Percentiles rank a stretch among this genome's conserved stretches.
Evolutionary conservation across 1,139 yeast species (phyloP).

Genomic region (Pneumocystis carinii): DNA sequence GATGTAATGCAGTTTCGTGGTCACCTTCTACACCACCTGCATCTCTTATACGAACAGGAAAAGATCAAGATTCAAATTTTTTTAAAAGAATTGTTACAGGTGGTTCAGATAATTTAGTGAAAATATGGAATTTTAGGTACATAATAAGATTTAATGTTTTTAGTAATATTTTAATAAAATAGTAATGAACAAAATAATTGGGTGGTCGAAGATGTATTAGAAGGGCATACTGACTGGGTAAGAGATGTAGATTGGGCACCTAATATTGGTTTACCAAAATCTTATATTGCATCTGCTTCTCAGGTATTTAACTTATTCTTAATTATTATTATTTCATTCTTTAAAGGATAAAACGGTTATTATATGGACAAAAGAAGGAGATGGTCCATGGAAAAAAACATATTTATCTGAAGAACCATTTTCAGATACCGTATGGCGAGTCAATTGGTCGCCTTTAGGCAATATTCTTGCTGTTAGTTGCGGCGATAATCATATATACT

Average conservation of each 20-base stretch:
- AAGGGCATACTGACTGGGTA: slow-evolving; percentile 96
- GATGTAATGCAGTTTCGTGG: slow-evolving; percentile 92
- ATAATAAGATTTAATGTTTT: not conserved
- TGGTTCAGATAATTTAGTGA: slow-evolving; percentile 87
- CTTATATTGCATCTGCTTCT: slow-evolving; percentile 94
- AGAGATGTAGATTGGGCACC: slow-evolving; percentile 99
- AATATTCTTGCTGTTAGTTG: slow-evolving; percentile 90
- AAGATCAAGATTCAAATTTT: slow-evolving; percentile 27
- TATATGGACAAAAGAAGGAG: slow-evolving; percentile 67
- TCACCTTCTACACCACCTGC: slow-evolving; percentile 50
- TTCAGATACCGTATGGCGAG: slow-evolving; percentile 97
- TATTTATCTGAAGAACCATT: slow-evolving; percentile 62
- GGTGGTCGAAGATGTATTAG: slow-evolving; percentile 57
- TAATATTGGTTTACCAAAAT: slow-evolving; percentile 54
- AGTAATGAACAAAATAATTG: slow-evolving; percentile 38
- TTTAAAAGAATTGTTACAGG: slow-evolving; percentile 71
- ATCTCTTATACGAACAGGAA: slow-evolving; percentile 25
- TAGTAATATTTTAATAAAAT: not conserved
- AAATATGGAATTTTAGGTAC: slow-evolving; percentile 64
- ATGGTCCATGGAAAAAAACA: slow-evolving; percentile 62
- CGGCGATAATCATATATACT: slow-evolving; percentile 86
- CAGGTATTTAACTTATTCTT: slow-evolving; percentile 27
- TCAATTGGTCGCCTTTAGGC: slow-evolving; percentile 93
- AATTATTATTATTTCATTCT: not conserved
- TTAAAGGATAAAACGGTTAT: slow-evolving; percentile 65